Conservation (phyloP, 2,329 filamentous ascomycete species). For the Myriosclerotinia scirpicola region DNA sequence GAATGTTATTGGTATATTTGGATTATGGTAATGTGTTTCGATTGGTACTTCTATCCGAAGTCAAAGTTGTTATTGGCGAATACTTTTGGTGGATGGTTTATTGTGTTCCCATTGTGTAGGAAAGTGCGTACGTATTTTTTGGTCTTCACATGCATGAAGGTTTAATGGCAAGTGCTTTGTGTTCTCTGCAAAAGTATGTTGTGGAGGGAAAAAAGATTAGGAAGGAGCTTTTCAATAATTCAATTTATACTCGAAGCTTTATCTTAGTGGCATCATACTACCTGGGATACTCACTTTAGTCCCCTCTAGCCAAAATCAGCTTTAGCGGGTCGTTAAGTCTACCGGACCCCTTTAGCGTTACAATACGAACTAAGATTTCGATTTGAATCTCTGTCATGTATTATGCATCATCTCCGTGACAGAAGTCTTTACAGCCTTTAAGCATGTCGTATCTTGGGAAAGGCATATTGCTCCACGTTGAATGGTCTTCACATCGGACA, state of each 20-base stretch:
- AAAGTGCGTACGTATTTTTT: not conserved
- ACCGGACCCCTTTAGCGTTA: not conserved
- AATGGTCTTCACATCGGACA: too few relatives aligned
- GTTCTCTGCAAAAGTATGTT: not conserved
- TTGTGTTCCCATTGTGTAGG: not conserved
- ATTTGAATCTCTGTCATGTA: not conserved
- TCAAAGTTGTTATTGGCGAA: not conserved
- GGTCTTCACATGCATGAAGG: not conserved
- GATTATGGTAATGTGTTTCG: not conserved
- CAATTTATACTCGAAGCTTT: too few relatives aligned
- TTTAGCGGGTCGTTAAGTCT: not conserved
- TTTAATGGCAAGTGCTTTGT: not conserved
- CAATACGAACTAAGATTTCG: not conserved
- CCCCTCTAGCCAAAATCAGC: too few relatives aligned
- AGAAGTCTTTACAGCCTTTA: not conserved
- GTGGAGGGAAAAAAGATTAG: not conserved
- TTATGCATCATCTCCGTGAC: too few relatives aligned
- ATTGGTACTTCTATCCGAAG: constrained; percentile 9
- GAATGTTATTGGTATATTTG: not conserved
- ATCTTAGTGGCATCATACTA: too few relatives aligned
- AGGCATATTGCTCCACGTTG: too few relatives aligned
- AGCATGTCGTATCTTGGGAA: too few relatives aligned
- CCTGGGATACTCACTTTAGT: too few relatives aligned
- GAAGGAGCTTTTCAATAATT: not conserved
- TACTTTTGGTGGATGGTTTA: not conserved